Conservation (phyloP, 805 yeast species). For the Kuraishia molischiana region DNA sequence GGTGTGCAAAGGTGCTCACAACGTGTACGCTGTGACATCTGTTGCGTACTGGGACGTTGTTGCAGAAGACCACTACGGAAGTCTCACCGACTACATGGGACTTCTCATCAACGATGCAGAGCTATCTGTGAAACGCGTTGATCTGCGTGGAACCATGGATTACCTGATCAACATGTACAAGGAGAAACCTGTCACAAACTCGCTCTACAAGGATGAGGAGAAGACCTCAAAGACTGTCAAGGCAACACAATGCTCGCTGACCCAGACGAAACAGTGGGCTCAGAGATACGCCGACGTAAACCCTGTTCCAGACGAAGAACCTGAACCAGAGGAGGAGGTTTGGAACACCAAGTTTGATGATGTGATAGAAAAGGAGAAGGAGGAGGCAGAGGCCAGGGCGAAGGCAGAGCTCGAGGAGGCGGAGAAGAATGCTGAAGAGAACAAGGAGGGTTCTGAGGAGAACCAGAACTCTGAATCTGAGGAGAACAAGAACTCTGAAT, state of each 20-base stretch:
- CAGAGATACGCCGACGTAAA: neutral
- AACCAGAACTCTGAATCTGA: neutral
- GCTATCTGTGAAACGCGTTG: neutral
- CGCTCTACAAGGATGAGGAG: neutral
- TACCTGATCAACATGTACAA: neutral
- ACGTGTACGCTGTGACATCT: conserved; percentile 34
- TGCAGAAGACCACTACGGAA: neutral
- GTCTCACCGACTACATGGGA: neutral
- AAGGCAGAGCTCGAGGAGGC: neutral
- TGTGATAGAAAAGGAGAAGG: neutral
- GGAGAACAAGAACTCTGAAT: neutral
- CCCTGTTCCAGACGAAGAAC: neutral
- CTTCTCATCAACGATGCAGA: neutral
- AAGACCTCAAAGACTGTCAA: neutral
- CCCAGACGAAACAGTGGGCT: neutral
- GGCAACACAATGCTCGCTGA: neutral
- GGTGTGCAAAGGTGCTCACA: conserved; percentile 18
- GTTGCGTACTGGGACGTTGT: conserved; percentile 29
- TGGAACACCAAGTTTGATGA: neutral
- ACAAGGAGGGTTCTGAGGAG: neutral
- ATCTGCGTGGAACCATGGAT: neutral
- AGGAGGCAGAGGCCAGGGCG: neutral
- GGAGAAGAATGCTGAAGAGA: neutral
- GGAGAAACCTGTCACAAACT: neutral
- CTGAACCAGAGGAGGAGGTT: neutral